phyloP scores from a whole-genome alignment of 148 eudicot species.

The Cornus controversa region DNA sequence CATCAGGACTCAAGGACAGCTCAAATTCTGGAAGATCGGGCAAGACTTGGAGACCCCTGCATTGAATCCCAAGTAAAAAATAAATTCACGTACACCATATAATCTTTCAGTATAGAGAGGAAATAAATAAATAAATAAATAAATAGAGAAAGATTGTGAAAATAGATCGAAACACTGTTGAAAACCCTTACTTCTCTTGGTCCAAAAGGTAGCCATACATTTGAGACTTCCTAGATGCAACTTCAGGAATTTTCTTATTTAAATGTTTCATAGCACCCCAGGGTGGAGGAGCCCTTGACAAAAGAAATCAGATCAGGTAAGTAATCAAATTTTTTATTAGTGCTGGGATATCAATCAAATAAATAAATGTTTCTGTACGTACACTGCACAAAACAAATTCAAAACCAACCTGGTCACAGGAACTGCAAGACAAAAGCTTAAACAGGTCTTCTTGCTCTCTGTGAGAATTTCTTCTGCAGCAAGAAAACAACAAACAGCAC shows the following conservation, averaged over 20 bases:
- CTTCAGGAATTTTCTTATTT: slow-evolving; percentile 72
- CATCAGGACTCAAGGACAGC: slow-evolving; percentile 81
- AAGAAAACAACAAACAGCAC: slow-evolving; percentile 64
- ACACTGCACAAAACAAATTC: not conserved
- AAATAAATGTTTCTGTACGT: not conserved
- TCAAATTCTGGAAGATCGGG: slow-evolving; percentile 93
- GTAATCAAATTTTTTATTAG: not conserved
- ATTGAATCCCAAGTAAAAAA: slow-evolving; percentile 4
- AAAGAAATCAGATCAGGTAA: not conserved
- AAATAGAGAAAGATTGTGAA: not conserved
- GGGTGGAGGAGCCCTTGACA: slow-evolving; percentile 68
- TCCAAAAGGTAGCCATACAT: slow-evolving; percentile 70
- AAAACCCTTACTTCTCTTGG: slow-evolving; percentile 69
- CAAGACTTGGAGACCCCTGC: slow-evolving; percentile 61
- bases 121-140: not conserved
- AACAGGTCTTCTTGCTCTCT: slow-evolving; percentile 82
- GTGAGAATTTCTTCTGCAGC: slow-evolving; percentile 76
- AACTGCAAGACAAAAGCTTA: slow-evolving; percentile 70
- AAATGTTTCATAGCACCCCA: slow-evolving; percentile 88
- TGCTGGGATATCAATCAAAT: not conserved
- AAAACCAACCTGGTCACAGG: slow-evolving; percentile 72
- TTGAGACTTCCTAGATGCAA: slow-evolving; percentile 70
- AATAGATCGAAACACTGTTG: not conserved
- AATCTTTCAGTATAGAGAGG: not conserved
- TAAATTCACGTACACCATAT: not conserved